Evolutionary conservation across 257 asterid species (phyloP).

Genomic region (Avicennia marina): DNA sequence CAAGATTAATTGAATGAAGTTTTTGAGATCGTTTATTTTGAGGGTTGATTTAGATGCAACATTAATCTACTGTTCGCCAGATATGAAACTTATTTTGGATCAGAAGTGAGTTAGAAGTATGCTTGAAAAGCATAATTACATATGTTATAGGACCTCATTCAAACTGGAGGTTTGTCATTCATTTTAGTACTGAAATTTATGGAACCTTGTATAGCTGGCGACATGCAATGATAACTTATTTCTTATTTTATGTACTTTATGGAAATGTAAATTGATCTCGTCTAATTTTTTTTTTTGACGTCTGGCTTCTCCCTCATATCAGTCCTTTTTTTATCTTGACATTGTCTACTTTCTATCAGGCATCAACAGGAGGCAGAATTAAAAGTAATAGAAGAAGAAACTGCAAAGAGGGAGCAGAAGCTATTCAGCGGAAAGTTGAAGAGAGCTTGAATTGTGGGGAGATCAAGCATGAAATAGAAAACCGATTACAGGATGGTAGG

Average conservation of each 20-base stretch:
- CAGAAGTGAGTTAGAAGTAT: slow-evolving; percentile 93
- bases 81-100: slow-evolving; percentile 85
- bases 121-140: slow-evolving; percentile 80
- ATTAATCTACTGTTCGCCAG: slow-evolving; percentile 78
- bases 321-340: slow-evolving; percentile 25
- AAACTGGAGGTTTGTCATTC: slow-evolving; percentile 77
- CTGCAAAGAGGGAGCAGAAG: slow-evolving; percentile 72
- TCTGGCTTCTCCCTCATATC: slow-evolving; percentile 6
- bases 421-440: slow-evolving; percentile 66
- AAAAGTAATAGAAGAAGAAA: slow-evolving; percentile 91
- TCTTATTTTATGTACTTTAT: too few relatives aligned
- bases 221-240: too few relatives aligned
- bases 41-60: slow-evolving; percentile 73
- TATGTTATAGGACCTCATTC: slow-evolving; percentile 63
- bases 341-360: slow-evolving; percentile 43
- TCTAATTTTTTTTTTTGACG: too few relatives aligned
- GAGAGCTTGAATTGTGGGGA: slow-evolving; percentile 67
- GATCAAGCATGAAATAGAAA: slow-evolving; percentile 56
- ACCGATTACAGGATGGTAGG: slow-evolving; percentile 77
- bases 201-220: too few relatives aligned
- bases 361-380: slow-evolving; percentile 90
- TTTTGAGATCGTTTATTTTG: slow-evolving; percentile 73
- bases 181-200: slow-evolving; percentile 54
- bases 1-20: slow-evolving; percentile 84
- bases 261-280: too few relatives aligned